These are phyloP conservation scores for Penicillium sp. DNA, from an alignment of 2,329 filamentous ascomycete species.

Conservation along the genomic window DNA sequence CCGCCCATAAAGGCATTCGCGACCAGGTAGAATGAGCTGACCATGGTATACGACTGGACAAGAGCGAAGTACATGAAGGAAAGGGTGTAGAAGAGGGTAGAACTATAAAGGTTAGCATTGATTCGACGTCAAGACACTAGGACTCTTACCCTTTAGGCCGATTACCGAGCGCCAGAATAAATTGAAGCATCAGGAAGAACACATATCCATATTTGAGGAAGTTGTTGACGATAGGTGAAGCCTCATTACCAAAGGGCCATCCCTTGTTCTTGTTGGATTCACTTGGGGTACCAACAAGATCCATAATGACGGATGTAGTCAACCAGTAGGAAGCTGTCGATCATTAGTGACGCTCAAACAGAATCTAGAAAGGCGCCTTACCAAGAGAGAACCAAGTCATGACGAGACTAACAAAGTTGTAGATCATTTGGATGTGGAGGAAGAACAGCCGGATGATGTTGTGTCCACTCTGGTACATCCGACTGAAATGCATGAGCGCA, in stretches of 20 bases:
- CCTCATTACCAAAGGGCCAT: slow-evolving; percentile 26
- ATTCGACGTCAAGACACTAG: not conserved
- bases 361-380: slow-evolving; percentile 32
- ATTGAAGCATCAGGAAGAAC: slow-evolving; percentile 86
- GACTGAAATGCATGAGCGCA: slow-evolving; percentile 93
- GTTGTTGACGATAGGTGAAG: slow-evolving; percentile 79
- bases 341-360: not conserved
- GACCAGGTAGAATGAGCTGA: slow-evolving; percentile 84
- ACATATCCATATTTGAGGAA: slow-evolving; percentile 88
- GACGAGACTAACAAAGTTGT: slow-evolving; percentile 83
- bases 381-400: slow-evolving; percentile 80
- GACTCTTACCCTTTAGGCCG: slow-evolving; percentile 75
- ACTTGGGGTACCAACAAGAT: slow-evolving; percentile 27
- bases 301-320: slow-evolving; percentile 27
- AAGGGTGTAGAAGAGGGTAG: slow-evolving; percentile 81
- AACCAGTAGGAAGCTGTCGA: slow-evolving; percentile 24
- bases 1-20: slow-evolving; percentile 69
- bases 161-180: slow-evolving; percentile 92
- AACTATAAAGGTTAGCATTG: slow-evolving; percentile 6
- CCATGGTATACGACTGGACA: slow-evolving; percentile 83
- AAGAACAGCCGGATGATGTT: slow-evolving; percentile 97
- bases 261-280: slow-evolving; percentile 18
- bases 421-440: slow-evolving; percentile 90
- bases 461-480: slow-evolving; percentile 97
- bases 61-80: slow-evolving; percentile 84